phyloP scores from a whole-genome alignment of 2,329 filamentous ascomycete species.

The Microdochium nivale region DNA sequence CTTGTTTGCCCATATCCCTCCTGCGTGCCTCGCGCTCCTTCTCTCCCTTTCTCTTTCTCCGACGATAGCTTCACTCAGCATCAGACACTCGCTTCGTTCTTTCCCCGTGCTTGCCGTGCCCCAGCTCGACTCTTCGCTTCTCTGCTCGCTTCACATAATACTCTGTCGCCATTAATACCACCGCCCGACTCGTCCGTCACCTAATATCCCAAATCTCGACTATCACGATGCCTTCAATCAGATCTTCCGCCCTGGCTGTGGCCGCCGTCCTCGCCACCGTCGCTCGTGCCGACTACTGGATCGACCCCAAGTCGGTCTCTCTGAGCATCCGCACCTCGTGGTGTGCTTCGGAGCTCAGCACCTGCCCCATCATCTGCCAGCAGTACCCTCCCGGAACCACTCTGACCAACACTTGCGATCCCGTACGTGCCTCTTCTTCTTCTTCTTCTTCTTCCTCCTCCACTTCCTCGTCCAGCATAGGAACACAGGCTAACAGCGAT shows the following conservation, averaged over 20 bases:
- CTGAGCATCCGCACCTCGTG: slow-evolving; percentile 44
- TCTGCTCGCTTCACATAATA: background rate
- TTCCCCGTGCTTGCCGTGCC: background rate
- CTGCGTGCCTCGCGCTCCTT: slow-evolving; percentile 8
- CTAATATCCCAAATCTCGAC: too few species aligned
- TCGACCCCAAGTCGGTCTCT: slow-evolving; percentile 54
- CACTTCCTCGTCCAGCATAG: background rate
- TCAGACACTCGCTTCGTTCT: background rate
- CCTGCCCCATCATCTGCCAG: slow-evolving; percentile 66
- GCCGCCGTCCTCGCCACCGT: slow-evolving; percentile 42
- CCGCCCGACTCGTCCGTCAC: background rate
- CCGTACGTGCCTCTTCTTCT: slow-evolving; percentile 34
- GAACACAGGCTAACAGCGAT: background rate
- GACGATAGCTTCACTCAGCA: background rate
- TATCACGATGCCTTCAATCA: slow-evolving; percentile 46
- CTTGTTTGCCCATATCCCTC: background rate
- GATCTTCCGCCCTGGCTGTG: slow-evolving; percentile 42
- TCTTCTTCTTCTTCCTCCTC: background rate
- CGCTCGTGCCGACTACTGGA: slow-evolving; percentile 47
- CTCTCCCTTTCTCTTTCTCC: slow-evolving; percentile 1
- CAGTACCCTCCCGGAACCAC: slow-evolving; percentile 45
- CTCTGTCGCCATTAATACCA: background rate
- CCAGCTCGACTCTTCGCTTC: background rate
- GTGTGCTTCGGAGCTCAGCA: slow-evolving; percentile 54
- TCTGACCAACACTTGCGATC: slow-evolving; percentile 56